A percentile compares a stretch with the other conserved stretches of the same genome.
Conservation (phyloP, 306 rosid species). For the Citrullus colocynthis region DNA sequence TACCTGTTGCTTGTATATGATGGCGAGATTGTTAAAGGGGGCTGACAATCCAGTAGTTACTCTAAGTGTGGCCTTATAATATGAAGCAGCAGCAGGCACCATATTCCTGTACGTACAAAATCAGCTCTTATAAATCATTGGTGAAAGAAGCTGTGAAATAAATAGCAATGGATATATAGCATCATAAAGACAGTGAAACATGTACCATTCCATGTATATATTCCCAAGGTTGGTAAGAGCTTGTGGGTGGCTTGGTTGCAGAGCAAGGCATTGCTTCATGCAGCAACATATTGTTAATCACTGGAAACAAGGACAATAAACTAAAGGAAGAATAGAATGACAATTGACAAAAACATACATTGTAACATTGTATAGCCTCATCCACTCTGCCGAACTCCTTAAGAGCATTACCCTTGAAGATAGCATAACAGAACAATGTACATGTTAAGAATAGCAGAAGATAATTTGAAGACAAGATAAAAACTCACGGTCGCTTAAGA, state of each 20-base stretch:
- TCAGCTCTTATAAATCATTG: background rate
- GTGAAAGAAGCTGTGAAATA: background rate
- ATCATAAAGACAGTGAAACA: background rate
- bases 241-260: conserved; percentile 94
- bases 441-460: background rate
- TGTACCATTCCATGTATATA: conserved; percentile 95
- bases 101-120: conserved; percentile 51
- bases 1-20: conserved; percentile 95
- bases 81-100: conserved; percentile 88
- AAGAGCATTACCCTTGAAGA: conserved; percentile 74
- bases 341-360: conserved; percentile 34
- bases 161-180: background rate
- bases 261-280: conserved; percentile 81
- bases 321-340: background rate
- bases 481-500: background rate
- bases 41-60: conserved; percentile 96
- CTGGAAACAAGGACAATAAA: background rate
- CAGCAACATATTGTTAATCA: conserved; percentile 16
- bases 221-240: conserved; percentile 96
- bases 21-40: conserved; percentile 88
- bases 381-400: conserved; percentile 91
- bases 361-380: conserved; percentile 90
- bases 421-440: background rate
- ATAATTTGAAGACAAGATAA: background rate
- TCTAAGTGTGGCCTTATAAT: conserved; percentile 79